Evolutionary conservation across 2,329 filamentous ascomycete genomes (phyloP).

Genomic region (Aspergillus tubingensis): DNA sequence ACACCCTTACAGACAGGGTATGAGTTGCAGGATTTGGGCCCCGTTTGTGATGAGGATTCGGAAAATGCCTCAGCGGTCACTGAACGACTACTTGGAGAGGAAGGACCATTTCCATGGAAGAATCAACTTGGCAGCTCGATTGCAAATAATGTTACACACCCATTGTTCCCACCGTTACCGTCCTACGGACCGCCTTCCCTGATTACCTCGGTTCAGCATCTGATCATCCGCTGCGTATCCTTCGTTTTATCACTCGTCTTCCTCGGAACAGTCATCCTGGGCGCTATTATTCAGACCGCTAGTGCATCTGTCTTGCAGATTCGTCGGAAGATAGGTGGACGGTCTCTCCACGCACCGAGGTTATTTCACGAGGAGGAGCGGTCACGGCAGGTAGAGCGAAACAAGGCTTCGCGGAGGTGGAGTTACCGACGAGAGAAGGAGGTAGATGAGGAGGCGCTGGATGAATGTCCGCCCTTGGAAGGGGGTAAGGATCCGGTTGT

Average conservation of each 20-base stretch:
- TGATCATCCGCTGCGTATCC: slow-evolving; percentile 66
- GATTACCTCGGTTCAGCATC: slow-evolving; percentile 65
- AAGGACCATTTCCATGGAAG: not conserved
- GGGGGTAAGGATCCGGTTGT: slow-evolving; percentile 77
- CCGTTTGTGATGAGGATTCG: not conserved
- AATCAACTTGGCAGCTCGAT: not conserved
- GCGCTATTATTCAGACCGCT: slow-evolving; percentile 69
- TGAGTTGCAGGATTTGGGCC: not conserved
- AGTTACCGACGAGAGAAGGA: slow-evolving; percentile 43
- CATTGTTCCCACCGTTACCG: slow-evolving; percentile 78
- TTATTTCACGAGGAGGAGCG: slow-evolving; percentile 75
- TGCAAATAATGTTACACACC: slow-evolving; percentile 21
- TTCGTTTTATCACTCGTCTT: slow-evolving; percentile 78
- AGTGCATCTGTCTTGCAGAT: slow-evolving; percentile 53
- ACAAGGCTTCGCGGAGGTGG: slow-evolving; percentile 66
- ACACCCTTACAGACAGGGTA: not conserved
- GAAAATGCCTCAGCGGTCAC: slow-evolving; percentile 12
- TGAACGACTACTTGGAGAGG: slow-evolving; percentile 17
- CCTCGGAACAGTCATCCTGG: slow-evolving; percentile 72
- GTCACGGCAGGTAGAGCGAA: slow-evolving; percentile 58
- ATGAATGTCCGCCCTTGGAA: slow-evolving; percentile 71
- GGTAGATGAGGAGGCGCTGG: slow-evolving; percentile 40
- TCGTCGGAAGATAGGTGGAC: slow-evolving; percentile 58
- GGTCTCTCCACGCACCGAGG: slow-evolving; percentile 61
- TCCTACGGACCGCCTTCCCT: slow-evolving; percentile 74